Base-by-base conservation (phyloP, 1,284 basidiomycete species). In the Cryptococcus sp. region DNA sequence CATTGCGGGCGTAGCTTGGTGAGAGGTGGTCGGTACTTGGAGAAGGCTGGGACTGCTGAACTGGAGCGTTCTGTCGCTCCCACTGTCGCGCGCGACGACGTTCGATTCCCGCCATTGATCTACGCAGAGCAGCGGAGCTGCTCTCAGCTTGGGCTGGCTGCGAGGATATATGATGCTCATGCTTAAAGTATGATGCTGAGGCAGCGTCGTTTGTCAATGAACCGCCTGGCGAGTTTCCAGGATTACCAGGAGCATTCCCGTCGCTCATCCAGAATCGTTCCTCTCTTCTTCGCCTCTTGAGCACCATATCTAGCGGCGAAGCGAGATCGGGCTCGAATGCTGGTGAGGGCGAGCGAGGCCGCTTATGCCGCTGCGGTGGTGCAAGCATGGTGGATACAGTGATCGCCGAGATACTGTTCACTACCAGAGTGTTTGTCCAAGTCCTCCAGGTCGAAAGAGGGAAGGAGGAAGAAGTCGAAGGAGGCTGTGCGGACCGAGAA, bases 271-370 rank as follows among this genome's bases (percentile, higher is more conserved):
- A 45, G 13, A 40, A 54, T 16, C 17, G 27, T 27, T 40, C n/a
- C 57, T 65, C 61, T 31, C 67, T 56, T 42, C 72, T 54, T 8
- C 73, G 68, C 1, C 74, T 66, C 57, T 77, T 77, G 19, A 75
- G 60, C 3, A 77, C 47, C 4, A 74, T 60, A 44, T 77, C 73
- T 3, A 77, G 57, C 1, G 75, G 75, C 0, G 75, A 77, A 1
- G 72, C 62, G 39, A 73, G 60, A 16, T 73, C 70, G 13, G 31
- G 31, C 19, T 61, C 60, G 20, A 64, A 41, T 3, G 59, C 51
- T 7, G 75, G 73, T 1, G 74, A 73, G 11, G 75, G 69, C 1
- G 73, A 75, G 46, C 73, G 66, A 46, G 65, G 64, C 20, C 75
- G 67, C 56, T 77, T 77, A 40, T 54, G 52, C 22, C 67, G 51